Base-by-base conservation (phyloP, 352 stramenopile species). In the Phytophthora pisi region DNA sequence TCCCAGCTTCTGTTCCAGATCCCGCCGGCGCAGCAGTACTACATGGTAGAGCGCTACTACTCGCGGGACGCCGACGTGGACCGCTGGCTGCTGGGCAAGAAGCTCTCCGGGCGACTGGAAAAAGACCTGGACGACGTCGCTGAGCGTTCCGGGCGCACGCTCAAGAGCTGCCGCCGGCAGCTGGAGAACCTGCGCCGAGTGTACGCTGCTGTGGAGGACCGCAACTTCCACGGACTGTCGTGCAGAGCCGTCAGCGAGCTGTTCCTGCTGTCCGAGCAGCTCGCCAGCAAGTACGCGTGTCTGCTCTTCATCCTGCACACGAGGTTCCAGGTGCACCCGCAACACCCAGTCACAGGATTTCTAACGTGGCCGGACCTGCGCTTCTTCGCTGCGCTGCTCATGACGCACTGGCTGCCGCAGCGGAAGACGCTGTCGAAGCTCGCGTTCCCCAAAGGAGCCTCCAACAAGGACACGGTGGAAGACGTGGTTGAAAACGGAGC, bases 61-160 rank as follows among this genome's bases (percentile, higher is more conserved):
- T 74, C 79, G 50, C 78, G 92, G 53, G 84, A 96, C 53, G 75
- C 75, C 43, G 64, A 83, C 49, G 82, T 95, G 28, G 78, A 84
- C 30, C 84, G 88, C 26, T 90, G 88, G 77, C 66, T 96, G 28
- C 52, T 95, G 59, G 88, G 88, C 56, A 88, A 89, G 54, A 93
- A 96, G 66, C 85, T 93, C 42, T 88, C 82, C 20, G 72, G 85
- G n/a, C 87, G 88, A 46, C 78, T 92, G 55, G 82, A 93, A 57
- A 96, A 96, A 63, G 88, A 96, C 51, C 74, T 96, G 23, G 88
- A 96, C 66, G 86, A 96, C 67, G 88, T 96, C 54, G 90, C 82
- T 13, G 86, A 94, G 50, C 61, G 78, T 18, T 79, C 82, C 1
- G 72, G 86, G 57, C 76, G 75, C 47, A 92, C 84, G 34, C 70